Conservation (phyloP, 2,329 filamentous ascomycete genomes). For the Cryphonectria parasitica region DNA sequence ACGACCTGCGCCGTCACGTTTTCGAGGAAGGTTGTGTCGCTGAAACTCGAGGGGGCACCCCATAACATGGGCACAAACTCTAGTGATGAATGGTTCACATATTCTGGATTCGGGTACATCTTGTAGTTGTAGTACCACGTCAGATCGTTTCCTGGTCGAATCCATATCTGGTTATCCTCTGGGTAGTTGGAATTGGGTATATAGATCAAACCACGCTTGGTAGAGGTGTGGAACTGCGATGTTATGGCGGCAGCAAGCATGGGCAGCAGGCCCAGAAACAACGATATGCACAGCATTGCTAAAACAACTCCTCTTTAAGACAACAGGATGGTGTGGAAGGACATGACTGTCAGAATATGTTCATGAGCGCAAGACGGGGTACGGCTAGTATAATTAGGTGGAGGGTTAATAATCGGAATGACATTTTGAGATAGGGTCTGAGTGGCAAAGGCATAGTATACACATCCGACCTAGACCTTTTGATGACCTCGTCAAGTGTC, state of each 20-base stretch:
- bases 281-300: not conserved
- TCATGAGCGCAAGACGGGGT: not conserved
- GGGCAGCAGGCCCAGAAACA: constrained; percentile 11
- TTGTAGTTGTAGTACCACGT: constrained; percentile 24
- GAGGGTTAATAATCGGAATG: not conserved
- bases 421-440: not conserved
- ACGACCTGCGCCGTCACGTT: constrained; percentile 15
- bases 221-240: constrained; percentile 15
- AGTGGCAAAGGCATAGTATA: not conserved
- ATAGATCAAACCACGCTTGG: constrained; percentile 18
- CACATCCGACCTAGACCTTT: not conserved
- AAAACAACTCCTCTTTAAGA: not conserved
- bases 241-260: constrained; percentile 3
- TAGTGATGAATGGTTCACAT: constrained; percentile 12
- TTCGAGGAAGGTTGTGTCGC: constrained; percentile 17
- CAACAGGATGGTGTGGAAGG: not conserved
- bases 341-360: not conserved
- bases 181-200: constrained; percentile 17
- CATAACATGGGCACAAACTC: constrained; percentile 20
- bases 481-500: not conserved
- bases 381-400: not conserved
- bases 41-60: constrained; percentile 21
- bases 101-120: constrained; percentile 16
- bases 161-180: constrained; percentile 14
- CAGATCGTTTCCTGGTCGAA: constrained; percentile 4